Evolutionary conservation across 768 basidiomycete genomes (phyloP).

Genomic region (Floccularia luteovirens): DNA sequence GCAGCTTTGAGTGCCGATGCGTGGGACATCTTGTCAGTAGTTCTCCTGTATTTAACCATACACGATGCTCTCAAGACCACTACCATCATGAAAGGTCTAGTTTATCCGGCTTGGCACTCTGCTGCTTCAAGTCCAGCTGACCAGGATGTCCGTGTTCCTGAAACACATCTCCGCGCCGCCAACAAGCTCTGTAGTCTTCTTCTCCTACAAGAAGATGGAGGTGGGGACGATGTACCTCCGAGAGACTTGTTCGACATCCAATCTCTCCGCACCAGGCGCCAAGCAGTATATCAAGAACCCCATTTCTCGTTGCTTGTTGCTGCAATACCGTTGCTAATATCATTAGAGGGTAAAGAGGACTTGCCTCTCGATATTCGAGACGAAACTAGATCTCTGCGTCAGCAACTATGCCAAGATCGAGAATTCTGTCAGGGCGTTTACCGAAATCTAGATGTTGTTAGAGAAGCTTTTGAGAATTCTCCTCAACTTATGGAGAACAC

Average conservation of each 20-base stretch:
- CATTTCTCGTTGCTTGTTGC: conserved; percentile 59
- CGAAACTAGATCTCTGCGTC: conserved; percentile 44
- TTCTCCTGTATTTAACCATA: conserved; percentile 57
- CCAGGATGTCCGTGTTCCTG: conserved; percentile 31
- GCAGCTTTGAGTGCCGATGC: conserved; percentile 48
- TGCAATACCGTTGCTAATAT: conserved; percentile 62
- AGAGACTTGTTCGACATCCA: conserved; percentile 58
- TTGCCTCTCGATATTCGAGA: conserved; percentile 43
- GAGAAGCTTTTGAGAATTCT: conserved; percentile 59
- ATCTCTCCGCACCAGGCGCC: conserved; percentile 59
- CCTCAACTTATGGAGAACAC: conserved; percentile 39
- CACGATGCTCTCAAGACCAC: conserved; percentile 66
- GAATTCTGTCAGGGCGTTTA: conserved; percentile 76
- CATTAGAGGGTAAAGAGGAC: conserved; percentile 54
- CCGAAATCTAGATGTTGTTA: conserved; percentile 64
- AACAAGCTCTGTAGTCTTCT: conserved; percentile 59
- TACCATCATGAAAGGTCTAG: conserved; percentile 63
- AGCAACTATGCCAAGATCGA: conserved; percentile 48
- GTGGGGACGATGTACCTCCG: conserved; percentile 23
- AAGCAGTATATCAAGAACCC: conserved; percentile 57
- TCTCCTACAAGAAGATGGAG: conserved; percentile 40
- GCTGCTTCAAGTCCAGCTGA: conserved; percentile 31
- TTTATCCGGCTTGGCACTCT: conserved; percentile 73
- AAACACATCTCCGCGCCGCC: conserved; percentile 51
- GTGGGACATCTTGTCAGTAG: conserved; percentile 60